phyloP scores from a whole-genome alignment of 2,329 filamentous ascomycete species.

The Amphichorda felina region DNA sequence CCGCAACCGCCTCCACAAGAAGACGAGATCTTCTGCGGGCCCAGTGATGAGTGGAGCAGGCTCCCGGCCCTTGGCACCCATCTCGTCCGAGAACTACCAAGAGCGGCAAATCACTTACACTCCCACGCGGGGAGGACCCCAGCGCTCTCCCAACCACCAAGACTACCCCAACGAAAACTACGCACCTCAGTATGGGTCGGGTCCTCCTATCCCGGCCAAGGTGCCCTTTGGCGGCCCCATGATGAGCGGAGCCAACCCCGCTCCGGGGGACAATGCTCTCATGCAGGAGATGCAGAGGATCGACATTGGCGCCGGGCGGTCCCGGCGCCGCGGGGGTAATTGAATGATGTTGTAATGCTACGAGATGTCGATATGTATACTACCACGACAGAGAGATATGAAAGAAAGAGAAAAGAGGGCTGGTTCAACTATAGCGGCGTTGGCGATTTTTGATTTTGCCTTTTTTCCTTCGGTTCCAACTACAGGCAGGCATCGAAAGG shows the following conservation, averaged over 20 bases:
- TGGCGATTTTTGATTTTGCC: too few relatives aligned
- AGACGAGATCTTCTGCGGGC: slow-evolving; percentile 32
- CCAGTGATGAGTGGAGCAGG: slow-evolving; percentile 20
- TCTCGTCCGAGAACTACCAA: slow-evolving; percentile 38
- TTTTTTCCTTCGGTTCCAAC: too few relatives aligned
- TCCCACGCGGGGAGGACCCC: slow-evolving; percentile 18
- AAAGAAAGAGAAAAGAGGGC: too few relatives aligned
- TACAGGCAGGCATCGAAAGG: too few relatives aligned
- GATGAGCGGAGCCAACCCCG: slow-evolving; percentile 32
- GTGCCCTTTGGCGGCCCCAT: slow-evolving; percentile 35
- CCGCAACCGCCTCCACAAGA: slow-evolving; percentile 56
- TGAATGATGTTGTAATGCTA: slow-evolving; percentile 7
- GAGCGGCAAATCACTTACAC: slow-evolving; percentile 26
- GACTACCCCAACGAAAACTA: slow-evolving; percentile 43
- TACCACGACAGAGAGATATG: too few relatives aligned
- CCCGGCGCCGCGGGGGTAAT: slow-evolving; percentile 35
- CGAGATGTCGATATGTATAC: too few relatives aligned
- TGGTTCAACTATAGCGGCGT: too few relatives aligned
- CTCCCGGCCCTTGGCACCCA: slow-evolving; percentile 39
- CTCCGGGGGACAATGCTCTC: slow-evolving; percentile 42
- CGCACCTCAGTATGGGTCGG: slow-evolving; percentile 23
- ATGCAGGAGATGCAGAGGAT: slow-evolving; percentile 61
- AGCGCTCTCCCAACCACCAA: slow-evolving; percentile 28
- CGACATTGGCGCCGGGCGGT: slow-evolving; percentile 50
- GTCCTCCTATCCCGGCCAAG: slow-evolving; percentile 52